Conservation (phyloP, 116 monocot species). For the Posidonia oceanica region DNA sequence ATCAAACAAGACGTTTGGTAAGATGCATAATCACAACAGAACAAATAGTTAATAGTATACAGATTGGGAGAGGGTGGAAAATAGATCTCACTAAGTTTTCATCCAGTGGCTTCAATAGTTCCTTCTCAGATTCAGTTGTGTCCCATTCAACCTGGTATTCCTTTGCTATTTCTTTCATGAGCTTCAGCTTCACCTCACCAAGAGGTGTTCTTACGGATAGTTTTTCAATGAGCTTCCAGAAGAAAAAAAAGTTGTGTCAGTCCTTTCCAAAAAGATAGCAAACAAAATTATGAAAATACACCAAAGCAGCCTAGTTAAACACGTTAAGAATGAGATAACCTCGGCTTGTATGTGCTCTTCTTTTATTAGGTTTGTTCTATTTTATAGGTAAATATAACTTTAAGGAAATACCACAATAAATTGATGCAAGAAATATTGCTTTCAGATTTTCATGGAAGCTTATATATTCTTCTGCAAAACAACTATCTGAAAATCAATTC, state of each 20-base stretch:
- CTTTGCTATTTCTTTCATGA: conserved; percentile 92
- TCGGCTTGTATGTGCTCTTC: no score
- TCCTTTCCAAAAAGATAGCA: background rate
- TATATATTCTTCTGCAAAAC: no score
- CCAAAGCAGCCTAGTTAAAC: no score
- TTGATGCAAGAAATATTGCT: no score
- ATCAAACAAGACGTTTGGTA: background rate
- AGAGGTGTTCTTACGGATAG: conserved; percentile 47
- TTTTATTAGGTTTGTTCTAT: no score
- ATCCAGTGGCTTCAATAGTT: conserved; percentile 87
- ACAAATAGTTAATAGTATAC: background rate
- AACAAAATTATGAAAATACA: background rate
- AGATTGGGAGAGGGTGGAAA: no score
- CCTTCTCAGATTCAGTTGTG: conserved; percentile 52
- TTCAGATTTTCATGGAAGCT: no score
- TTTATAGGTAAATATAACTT: no score
- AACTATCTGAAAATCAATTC: no score
- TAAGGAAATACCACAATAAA: no score
- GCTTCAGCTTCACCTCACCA: conserved; percentile 75
- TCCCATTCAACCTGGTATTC: conserved; percentile 82
- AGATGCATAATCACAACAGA: background rate
- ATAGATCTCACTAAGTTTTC: conserved; percentile 35
- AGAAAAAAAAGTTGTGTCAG: background rate
- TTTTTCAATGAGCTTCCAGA: conserved; percentile 27
- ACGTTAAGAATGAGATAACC: no score